These are phyloP conservation scores for Herpetomonas tarakana DNA, from an alignment of 208 protist species.

Conservation along the genomic window DNA sequence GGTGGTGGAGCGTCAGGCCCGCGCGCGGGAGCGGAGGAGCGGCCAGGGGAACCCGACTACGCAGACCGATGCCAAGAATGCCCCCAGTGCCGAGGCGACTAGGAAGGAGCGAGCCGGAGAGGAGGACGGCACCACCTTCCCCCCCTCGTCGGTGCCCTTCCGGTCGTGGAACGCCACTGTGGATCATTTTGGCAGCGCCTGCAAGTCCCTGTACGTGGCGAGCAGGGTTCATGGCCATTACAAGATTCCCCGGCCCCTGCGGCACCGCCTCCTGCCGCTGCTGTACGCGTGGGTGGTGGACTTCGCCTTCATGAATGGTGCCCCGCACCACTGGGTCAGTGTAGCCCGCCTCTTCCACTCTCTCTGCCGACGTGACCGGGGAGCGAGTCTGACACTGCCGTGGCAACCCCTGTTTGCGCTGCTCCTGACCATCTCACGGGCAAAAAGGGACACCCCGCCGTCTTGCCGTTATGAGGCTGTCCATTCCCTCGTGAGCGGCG, in stretches of 20 bases:
- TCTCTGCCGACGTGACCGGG: slow-evolving; percentile 2
- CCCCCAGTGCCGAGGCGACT: too few relatives aligned
- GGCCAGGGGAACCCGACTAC: too few relatives aligned
- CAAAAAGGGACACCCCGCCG: neutral
- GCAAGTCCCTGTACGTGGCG: slow-evolving; percentile 7
- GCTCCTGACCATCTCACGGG: slow-evolving; percentile 14
- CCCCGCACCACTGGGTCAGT: slow-evolving; percentile 27
- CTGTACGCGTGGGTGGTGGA: slow-evolving; percentile 67
- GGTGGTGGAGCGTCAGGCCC: too few relatives aligned
- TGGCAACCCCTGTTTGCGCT: slow-evolving; percentile 60
- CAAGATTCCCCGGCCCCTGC: slow-evolving; percentile 34
- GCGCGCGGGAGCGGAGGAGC: too few relatives aligned
- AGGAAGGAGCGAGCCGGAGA: too few relatives aligned
- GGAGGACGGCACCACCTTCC: too few relatives aligned
- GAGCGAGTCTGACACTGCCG: slow-evolving; percentile 37
- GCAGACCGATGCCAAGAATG: too few relatives aligned
- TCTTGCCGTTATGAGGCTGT: slow-evolving; percentile 7
- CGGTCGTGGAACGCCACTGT: too few relatives aligned
- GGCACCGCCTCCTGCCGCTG: slow-evolving; percentile 39
- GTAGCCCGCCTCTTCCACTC: slow-evolving; percentile 36
- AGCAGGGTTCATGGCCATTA: slow-evolving; percentile 4
- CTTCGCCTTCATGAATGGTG: slow-evolving; percentile 39
- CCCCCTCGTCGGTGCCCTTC: too few relatives aligned
- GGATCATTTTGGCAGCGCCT: too few relatives aligned
- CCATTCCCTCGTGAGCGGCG: slow-evolving; percentile 8